Percentiles rank a stretch among this genome's conserved stretches.
Evolutionary conservation across 257 asterid species (phyloP).

Genomic region (Salvia rosmarinus): DNA sequence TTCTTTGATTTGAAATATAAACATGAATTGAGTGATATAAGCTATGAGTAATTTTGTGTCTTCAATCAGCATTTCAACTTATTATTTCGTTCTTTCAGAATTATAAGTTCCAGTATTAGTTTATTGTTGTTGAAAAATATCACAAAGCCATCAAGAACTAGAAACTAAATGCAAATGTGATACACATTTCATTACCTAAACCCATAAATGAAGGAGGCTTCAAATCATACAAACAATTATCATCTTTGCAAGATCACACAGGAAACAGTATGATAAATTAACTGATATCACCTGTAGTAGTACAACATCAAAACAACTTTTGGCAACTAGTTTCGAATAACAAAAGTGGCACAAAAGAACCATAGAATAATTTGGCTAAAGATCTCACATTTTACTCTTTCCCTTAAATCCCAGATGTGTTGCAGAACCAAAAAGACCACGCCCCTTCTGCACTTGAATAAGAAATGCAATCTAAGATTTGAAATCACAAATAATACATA

Average conservation of each 20-base stretch:
- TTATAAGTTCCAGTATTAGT: not conserved
- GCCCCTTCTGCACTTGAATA: slow-evolving; percentile 26
- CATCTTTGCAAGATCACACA: not conserved
- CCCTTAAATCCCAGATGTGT: slow-evolving; percentile 21
- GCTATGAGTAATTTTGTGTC: not conserved
- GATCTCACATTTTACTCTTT: slow-evolving; percentile 33
- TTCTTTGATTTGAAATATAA: not conserved
- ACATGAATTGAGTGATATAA: not conserved
- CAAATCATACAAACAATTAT: slow-evolving; percentile 11
- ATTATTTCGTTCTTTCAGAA: not conserved
- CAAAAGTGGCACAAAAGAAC: not conserved
- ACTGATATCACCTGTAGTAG: not conserved
- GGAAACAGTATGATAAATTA: not conserved
- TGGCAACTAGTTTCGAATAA: not conserved
- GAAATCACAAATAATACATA: slow-evolving; percentile 24
- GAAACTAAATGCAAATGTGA: not conserved
- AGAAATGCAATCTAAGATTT: slow-evolving; percentile 33
- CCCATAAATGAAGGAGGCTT: slow-evolving; percentile 2
- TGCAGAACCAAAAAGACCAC: slow-evolving; percentile 27
- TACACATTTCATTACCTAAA: not conserved
- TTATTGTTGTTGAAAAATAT: not conserved
- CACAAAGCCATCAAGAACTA: slow-evolving; percentile 8
- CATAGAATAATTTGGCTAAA: slow-evolving; percentile 8
- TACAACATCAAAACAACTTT: not conserved
- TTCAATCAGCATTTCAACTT: not conserved